Percentiles rank a stretch among this genome's conserved stretches.
Conservation (phyloP, 441 rosid species). For the Breynia disticha region DNA sequence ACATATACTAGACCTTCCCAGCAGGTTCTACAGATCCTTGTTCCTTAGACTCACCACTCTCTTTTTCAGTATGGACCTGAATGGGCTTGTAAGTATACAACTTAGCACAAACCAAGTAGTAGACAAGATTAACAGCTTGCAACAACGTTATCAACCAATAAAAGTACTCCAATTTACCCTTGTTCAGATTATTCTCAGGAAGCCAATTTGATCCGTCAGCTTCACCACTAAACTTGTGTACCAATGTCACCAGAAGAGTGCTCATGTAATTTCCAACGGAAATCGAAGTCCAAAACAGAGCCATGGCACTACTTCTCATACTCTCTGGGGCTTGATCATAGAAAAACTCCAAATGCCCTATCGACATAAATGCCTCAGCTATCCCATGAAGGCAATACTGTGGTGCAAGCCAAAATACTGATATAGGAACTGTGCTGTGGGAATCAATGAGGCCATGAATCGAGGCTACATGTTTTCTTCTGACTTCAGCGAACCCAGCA, state of each 20-base stretch:
- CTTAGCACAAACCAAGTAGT: conserved; percentile 61
- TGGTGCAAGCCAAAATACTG: conserved; percentile 76
- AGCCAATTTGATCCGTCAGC: conserved; percentile 78
- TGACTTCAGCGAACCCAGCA: conserved; percentile 62
- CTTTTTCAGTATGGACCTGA: conserved; percentile 30
- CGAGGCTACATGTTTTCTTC: conserved; percentile 50
- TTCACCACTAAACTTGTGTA: conserved; percentile 50
- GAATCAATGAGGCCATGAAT: conserved; percentile 34
- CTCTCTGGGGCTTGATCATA: conserved; percentile 90
- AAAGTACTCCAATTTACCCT: conserved; percentile 75
- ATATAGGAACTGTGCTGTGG: conserved; percentile 39
- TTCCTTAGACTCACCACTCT: conserved; percentile 10
- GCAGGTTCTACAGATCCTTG: conserved; percentile 30
- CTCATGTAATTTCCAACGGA: conserved; percentile 69
- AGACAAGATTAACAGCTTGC: conserved; percentile 55
- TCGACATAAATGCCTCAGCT: conserved; percentile 88
- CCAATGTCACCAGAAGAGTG: conserved; percentile 58
- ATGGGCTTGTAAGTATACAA: conserved; percentile 66
- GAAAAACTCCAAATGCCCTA: conserved; percentile 85
- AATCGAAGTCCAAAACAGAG: conserved; percentile 68
- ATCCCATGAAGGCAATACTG: conserved; percentile 79
- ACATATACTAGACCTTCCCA: not conserved
- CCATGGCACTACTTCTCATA: conserved; percentile 79
- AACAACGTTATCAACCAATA: conserved; percentile 69
- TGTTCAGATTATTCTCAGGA: conserved; percentile 61